phyloP scores from a whole-genome alignment of 805 yeast species.

The Lipomyces orientalis region DNA sequence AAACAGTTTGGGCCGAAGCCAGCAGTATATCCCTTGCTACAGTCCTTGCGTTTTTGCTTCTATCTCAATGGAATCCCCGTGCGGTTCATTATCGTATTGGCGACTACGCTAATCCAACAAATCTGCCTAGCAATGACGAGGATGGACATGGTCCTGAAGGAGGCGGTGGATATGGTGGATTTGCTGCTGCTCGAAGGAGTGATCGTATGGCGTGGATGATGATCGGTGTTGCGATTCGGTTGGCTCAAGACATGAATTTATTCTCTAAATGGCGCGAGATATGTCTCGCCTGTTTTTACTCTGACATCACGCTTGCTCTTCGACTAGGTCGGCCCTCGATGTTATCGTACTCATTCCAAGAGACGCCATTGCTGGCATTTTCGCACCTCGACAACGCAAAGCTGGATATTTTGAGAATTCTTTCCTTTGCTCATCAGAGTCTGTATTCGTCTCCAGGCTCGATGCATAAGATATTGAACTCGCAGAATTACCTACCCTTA shows the following conservation, averaged over 20 bases:
- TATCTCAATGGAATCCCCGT: slow-evolving; percentile 95
- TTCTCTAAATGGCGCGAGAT: slow-evolving; percentile 74
- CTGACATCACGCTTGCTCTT: slow-evolving; percentile 83
- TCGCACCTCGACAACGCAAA: slow-evolving; percentile 73
- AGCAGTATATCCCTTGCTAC: slow-evolving; percentile 87
- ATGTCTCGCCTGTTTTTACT: slow-evolving; percentile 80
- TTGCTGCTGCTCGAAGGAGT: slow-evolving; percentile 83
- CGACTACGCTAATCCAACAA: slow-evolving; percentile 73
- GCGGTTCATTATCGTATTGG: slow-evolving; percentile 78
- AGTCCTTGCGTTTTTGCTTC: slow-evolving; percentile 77
- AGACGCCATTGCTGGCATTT: slow-evolving; percentile 62
- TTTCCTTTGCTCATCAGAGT: slow-evolving; percentile 82
- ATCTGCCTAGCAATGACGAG: slow-evolving; percentile 34
- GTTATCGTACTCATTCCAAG: slow-evolving; percentile 67
- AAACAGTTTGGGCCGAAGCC: slow-evolving; percentile 94
- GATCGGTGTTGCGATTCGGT: slow-evolving; percentile 81
- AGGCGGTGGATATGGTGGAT: slow-evolving; percentile 66
- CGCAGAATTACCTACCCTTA: slow-evolving; percentile 62
- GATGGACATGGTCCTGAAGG: slow-evolving; percentile 40
- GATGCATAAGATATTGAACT: slow-evolving; percentile 45
- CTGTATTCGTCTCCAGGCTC: slow-evolving; percentile 60
- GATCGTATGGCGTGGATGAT: slow-evolving; percentile 95
- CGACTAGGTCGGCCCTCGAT: slow-evolving; percentile 79
- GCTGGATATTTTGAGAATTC: slow-evolving; percentile 76
- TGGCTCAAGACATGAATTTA: slow-evolving; percentile 86